Evolutionary conservation across 306 rosid species (phyloP), one percentile per base, ranked within the genome.

Genomic region (Alnus glutinosa): DNA sequence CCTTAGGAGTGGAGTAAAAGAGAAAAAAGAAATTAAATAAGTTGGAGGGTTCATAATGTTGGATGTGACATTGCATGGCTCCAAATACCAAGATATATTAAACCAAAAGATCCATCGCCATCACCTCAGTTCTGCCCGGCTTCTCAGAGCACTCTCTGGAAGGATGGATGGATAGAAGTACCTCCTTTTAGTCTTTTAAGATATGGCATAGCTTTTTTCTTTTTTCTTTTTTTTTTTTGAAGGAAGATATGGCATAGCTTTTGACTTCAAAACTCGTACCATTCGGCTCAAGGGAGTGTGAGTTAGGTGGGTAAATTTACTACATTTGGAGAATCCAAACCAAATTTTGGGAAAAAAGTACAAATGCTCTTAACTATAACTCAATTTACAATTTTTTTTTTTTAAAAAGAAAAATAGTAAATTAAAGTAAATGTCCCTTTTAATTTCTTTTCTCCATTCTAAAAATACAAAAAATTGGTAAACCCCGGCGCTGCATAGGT

Each of bases 51-150:
- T 79, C 76, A 77, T 71, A 67, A 63, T 14, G 61, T 77, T 28
- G 46, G 90, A 89, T 86, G 92, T 86, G 92, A 90, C 94, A 71
- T 74, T 72, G 74, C 94, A 81, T 36, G 28, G 86, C 82, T 79
- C 81, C 79, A 68, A 77, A 81, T 57, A 58, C 91, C 90, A 70
- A 89, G 76, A 84, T 77, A 87, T 51, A 70, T 32, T 72, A 50
- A 74, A 51, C 79, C 72, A 71, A 37, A 59, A 62, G 85, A 81
- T 72, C 75, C 72, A 85, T 81, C 80, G 34, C 85, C 80, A 88
- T 85, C 88, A 78, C 54, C 55, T 62, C 78, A 61, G 48, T 49
- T 75, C 86, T 64, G 42, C 46, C 80, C 76, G 72, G 87, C 73
- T 81, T 81, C 74, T 74, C 79, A 36, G 23, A 78, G 73, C 77